Base-by-base conservation (phyloP, 2,329 filamentous ascomycete genomes). In the Monosporascus sp. region DNA sequence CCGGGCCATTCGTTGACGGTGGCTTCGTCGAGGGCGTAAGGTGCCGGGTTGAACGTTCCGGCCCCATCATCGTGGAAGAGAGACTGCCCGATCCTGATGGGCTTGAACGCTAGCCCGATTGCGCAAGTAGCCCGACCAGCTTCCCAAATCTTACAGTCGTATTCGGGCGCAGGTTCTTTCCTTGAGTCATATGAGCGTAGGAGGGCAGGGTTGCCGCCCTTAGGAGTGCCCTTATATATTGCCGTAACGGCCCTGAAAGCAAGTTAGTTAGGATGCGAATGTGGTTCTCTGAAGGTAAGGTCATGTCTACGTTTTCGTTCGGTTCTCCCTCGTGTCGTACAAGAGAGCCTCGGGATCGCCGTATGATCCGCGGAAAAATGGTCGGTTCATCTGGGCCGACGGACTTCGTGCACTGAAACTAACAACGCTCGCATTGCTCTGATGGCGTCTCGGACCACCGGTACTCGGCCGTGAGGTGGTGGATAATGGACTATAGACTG, bases 111-210 rank as follows among this genome's bases (percentile, higher is more conserved):
- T 44, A 97, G 78, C 0, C 90, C 91, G 1, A 93, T 94, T 1
- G 94, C 90, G 51, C 83, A 90, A 1, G 94, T 99, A n/a, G 94
- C 94, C 56, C 94, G 85, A 11, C 94, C 94, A 5, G 94, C 94
- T 73, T 99, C 87, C 94, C 94, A 99, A 53, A 99, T 94, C 46
- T 87, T 96, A 72, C 92, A 96, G 66, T 96, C 89, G 57, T 91
- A 93, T 69, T 97, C 92, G 2, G 93, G 89, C 0, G 91, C 83
- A 0, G 92, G 88, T 69, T 97, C 94, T 70, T 88, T 91, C 64
- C 93, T 83, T 17, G 94, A 97, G 69, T 97, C 93, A 72, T 99
- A 99, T 2, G 93, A 97, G 60, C 94, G 87, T 52, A 99, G 76
- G 55, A 97, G 72, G 8, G 86, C 86, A 2, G 92, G 81, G 2